These are phyloP conservation scores for Wickerhamiella infanticola DNA, from an alignment of 1,139 yeast species.

Conservation along the genomic window DNA sequence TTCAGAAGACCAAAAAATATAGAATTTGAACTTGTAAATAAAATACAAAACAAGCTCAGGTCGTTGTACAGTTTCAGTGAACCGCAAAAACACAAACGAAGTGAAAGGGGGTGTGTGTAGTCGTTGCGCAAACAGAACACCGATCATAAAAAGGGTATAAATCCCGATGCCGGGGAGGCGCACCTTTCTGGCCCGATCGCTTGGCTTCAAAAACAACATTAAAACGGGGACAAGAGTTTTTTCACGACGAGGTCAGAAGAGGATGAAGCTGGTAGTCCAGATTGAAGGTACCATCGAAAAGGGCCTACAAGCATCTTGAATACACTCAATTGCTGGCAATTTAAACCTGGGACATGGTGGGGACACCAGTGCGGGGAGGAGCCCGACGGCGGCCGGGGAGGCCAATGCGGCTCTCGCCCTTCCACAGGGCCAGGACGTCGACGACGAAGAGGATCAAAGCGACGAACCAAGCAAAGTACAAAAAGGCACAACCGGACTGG, in stretches of 20 bases:
- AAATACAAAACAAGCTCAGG: background rate
- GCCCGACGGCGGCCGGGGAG: constrained; percentile 30
- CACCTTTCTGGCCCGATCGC: background rate
- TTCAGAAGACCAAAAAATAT: too few relatives aligned
- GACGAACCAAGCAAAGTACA: constrained; percentile 69
- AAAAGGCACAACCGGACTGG: constrained; percentile 82
- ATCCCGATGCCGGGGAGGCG: background rate
- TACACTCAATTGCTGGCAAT: background rate
- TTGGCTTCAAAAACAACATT: background rate
- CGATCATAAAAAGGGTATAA: background rate
- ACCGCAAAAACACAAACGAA: background rate
- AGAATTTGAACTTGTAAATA: background rate
- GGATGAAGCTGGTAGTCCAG: background rate
- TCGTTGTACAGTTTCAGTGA: background rate
- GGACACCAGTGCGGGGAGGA: constrained; percentile 65
- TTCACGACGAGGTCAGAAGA: background rate
- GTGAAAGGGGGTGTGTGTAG: background rate
- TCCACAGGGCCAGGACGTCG: constrained; percentile 40
- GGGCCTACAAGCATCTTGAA: background rate
- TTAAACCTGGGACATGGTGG: constrained; percentile 69
- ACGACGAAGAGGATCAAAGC: constrained; percentile 54
- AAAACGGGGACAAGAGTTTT: background rate
- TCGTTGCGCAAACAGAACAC: background rate
- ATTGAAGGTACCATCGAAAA: background rate
- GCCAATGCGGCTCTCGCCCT: constrained; percentile 61